Evolutionary conservation across 345 rosid species (phyloP), one percentile per base, ranked within the genome.

Genomic region (Citrus trifoliata): DNA sequence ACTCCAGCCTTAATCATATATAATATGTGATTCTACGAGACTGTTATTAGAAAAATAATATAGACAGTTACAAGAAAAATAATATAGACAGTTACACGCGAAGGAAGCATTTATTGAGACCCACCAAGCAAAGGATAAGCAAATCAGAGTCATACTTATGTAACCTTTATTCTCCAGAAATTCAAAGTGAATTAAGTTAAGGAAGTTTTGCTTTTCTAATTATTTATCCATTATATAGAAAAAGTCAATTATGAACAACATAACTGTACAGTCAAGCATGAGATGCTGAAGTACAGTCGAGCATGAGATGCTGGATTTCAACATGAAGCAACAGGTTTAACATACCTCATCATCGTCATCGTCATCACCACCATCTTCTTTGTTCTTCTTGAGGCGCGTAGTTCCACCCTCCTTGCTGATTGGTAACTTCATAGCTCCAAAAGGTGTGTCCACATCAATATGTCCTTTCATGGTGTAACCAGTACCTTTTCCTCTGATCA

Each of bases 401-500:
- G 91, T 88, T 21, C 98, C 98, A 71, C 98, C 95, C 86, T 94
- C 99, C 85, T 91, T 97, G 86, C 79, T 84, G 71, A 97, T 94
- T 51, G 99, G 98, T 79, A 97, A 81, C 89, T 93, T 97, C 97
- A 97, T 94, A 14, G 86, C 90, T 73, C 99, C 98, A 84, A 92
- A 97, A 59, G 98, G 99, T 10, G 99, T 97, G 83, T 90, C 93
- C 70, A 87, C 98, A 75, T 93, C 81, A 21, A 97, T 85, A 76
- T 93, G 70, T 56, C 98, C 99, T 88, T 93, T 97, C 82, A 97
- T 90, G 53, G 88, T 79, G 84, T 97, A 94, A 22, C 98, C 95
- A 10, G 98, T 94, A 63, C 98, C 98, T 82, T 78, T 97, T 53
- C 99, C 99, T 78, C 95, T 89, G 16, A 97, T 97, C 97, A 97